Base-by-base conservation (phyloP, 441 rosid genomes). In the Gossypium gossypioides region DNA sequence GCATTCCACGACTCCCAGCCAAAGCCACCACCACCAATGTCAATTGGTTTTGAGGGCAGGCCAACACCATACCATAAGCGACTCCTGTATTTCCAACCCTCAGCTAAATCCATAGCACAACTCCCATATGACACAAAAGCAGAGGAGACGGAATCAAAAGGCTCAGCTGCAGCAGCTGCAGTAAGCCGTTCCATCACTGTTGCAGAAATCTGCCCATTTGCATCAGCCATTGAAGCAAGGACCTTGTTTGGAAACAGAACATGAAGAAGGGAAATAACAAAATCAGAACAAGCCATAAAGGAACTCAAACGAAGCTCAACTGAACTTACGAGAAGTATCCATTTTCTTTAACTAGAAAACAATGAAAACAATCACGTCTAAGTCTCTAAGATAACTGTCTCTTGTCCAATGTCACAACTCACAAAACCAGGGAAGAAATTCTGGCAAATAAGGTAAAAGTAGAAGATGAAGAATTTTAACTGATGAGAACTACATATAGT, bases 111-210 rank as follows among this genome's bases (percentile, higher is more conserved):
- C 87, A 83, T 83, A 58, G 92, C 88, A 80, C 92, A 90, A 77
- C 97, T 93, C 74, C 99, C 99, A 83, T 91, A 96, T 72, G 99
- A 96, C 80, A 89, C 97, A 86, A 93, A 93, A 78, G 99, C 96
- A 83, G 93, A 93, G 74, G 91, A 88, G 87, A 96, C 99, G 69
- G 97, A 93, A 78, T 86, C 96, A 79, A 90, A 96, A 76, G 99
- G 98, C 71, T 96, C 99, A 59, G 98, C 97, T 73, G 98, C 99
- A 37, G 96, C 92, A 0, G 96, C 98, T 63, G 97, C 98, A 66
- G 96, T 88, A 55, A 96, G 93, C 71, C 98, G 94, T 84, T 96
- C 99, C 98, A 96, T 91, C 72, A 82, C 91, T 71, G 88, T 74
- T 56, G 95, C 86, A 78, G 99, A 93, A 76, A 93, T 88, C 86